Percentiles rank a stretch among this genome's conserved stretches.
These are phyloP conservation scores for Fusarium cyanostomum DNA, from an alignment of 2,329 filamentous ascomycete genomes.

Conservation along the genomic window DNA sequence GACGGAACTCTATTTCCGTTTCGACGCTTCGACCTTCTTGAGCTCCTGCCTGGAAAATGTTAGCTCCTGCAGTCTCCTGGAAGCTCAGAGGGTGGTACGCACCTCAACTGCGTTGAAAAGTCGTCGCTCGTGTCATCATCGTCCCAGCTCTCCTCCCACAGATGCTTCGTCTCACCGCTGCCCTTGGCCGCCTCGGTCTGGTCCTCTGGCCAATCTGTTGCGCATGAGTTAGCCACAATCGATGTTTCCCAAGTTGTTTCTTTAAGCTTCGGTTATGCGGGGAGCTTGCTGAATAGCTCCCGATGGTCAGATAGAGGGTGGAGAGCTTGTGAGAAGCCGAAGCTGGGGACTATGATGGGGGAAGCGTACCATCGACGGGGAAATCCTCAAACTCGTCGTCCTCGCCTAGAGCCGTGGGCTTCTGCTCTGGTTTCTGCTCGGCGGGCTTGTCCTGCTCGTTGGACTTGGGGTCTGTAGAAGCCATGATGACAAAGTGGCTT, in stretches of 20 bases:
- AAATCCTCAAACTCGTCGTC: conserved; percentile 99
- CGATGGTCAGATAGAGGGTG: not conserved
- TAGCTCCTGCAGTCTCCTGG: conserved; percentile 1
- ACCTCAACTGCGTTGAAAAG: conserved; percentile 95
- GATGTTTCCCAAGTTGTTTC: not conserved
- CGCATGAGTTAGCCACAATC: not conserved
- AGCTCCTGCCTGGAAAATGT: conserved; percentile 76
- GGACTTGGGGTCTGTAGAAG: conserved; percentile 42
- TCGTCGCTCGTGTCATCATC: conserved; percentile 98
- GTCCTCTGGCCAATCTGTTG: conserved; percentile 87
- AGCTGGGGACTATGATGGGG: no score
- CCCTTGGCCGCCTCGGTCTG: conserved; percentile 83
- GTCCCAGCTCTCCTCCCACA: conserved; percentile 99
- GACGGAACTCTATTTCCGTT: conserved; percentile 60
- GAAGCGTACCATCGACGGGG: conserved; percentile 82
- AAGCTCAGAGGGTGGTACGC: conserved; percentile 48
- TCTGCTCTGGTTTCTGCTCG: conserved; percentile 42
- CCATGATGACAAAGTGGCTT: conserved; percentile 18
- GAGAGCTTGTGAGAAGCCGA: no score
- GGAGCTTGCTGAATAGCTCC: not conserved
- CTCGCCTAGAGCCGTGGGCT: conserved; percentile 79
- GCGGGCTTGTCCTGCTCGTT: conserved; percentile 38
- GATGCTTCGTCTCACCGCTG: conserved; percentile 74
- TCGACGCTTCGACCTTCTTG: conserved; percentile 88
- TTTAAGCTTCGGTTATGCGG: not conserved